A percentile compares a stretch with the other conserved stretches of the same genome.
Evolutionary conservation across 805 yeast genomes (phyloP).

Genomic region (Cyberlindnera euphorbiae): DNA sequence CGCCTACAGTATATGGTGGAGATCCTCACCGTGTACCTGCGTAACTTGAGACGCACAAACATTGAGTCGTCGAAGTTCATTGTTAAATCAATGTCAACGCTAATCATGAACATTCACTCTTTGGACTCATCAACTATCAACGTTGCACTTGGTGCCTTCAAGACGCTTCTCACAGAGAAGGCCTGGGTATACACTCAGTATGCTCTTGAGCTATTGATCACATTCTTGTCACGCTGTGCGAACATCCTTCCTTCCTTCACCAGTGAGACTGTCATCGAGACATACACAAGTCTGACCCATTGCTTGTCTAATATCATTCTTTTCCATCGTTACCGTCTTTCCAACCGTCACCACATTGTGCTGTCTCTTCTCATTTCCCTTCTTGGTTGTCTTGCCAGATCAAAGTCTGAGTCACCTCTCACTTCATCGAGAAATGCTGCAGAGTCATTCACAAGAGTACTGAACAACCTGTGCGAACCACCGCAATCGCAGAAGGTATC

Average conservation of each 20-base stretch:
- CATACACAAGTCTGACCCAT: conserved; percentile 35
- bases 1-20: conserved; percentile 6
- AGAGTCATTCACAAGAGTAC: conserved; percentile 47
- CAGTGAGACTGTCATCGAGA: conserved; percentile 5
- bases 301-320: conserved; percentile 57
- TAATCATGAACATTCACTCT: conserved; percentile 3
- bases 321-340: conserved; percentile 63
- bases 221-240: conserved; percentile 31
- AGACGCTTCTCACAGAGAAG: conserved; percentile 40
- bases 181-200: conserved; percentile 64
- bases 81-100: conserved; percentile 16
- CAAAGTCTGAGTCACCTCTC: conserved; percentile 20
- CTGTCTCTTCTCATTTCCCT: conserved; percentile 43
- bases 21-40: conserved; percentile 14
- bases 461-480: conserved; percentile 75
- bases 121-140: conserved; percentile 1
- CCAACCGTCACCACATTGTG: conserved; percentile 69
- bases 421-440: conserved; percentile 32
- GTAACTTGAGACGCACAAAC: conserved; percentile 9
- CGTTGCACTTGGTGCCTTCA: conserved; percentile 27
- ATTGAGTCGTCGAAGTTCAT: conserved; percentile 4
- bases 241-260: conserved; percentile 3
- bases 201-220: conserved; percentile 50
- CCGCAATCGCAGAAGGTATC: conserved; percentile 28
- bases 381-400: conserved; percentile 41